These are phyloP conservation scores for Cucurbita moschata DNA, from an alignment of 306 rosid genomes.

Conservation along the genomic window DNA sequence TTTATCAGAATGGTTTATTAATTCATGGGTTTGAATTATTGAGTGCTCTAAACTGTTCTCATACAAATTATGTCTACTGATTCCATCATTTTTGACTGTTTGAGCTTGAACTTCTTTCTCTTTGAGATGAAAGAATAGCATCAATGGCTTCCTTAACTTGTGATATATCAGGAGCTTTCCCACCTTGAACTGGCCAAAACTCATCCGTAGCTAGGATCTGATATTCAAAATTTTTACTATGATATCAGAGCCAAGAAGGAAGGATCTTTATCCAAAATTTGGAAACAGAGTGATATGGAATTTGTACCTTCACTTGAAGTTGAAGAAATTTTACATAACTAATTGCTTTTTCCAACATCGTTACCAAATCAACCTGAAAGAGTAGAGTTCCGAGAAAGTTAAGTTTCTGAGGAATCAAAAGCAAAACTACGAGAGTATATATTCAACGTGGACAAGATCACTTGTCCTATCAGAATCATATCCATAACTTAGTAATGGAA, in stretches of 20 bases:
- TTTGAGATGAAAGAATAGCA: slow-evolving; percentile 55
- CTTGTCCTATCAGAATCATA: no score
- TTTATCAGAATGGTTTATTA: not conserved
- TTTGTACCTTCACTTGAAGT: slow-evolving; percentile 73
- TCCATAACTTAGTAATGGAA: no score
- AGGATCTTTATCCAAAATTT: not conserved
- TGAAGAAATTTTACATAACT: slow-evolving; percentile 92
- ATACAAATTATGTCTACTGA: not conserved
- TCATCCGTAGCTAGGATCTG: slow-evolving; percentile 88
- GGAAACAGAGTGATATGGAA: not conserved
- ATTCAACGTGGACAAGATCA: no score
- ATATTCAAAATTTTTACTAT: not conserved
- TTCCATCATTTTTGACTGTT: slow-evolving; percentile 9
- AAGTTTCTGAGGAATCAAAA: no score
- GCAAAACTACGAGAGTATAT: no score
- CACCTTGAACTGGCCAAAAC: slow-evolving; percentile 81
- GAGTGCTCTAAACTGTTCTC: not conserved
- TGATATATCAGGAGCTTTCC: slow-evolving; percentile 70
- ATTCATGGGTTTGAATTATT: not conserved
- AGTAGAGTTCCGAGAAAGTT: no score
- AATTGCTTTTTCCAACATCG: slow-evolving; percentile 89
- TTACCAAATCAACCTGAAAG: slow-evolving; percentile 72
- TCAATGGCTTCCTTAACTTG: slow-evolving; percentile 94
- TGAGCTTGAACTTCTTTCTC: slow-evolving; percentile 42
- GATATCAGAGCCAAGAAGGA: not conserved